phyloP scores from a whole-genome alignment of 1,284 basidiomycete genomes.

The Puccinia hordei region DNA sequence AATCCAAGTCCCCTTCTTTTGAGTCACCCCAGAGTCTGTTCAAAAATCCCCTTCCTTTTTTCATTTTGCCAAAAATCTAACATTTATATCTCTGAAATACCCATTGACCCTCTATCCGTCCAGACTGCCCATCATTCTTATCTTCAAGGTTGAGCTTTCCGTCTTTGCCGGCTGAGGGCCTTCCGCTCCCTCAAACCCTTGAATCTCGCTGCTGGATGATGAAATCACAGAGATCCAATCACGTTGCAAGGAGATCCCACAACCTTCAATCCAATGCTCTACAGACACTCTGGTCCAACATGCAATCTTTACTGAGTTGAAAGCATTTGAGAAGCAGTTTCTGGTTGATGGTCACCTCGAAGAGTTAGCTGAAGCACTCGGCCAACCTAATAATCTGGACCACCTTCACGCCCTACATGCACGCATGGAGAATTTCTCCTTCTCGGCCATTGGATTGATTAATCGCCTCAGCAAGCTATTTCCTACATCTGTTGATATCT shows the following conservation, averaged over 20 bases:
- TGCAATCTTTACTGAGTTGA: slow-evolving; percentile 44
- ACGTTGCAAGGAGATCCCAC: slow-evolving; percentile 24
- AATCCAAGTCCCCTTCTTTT: too few relatives aligned
- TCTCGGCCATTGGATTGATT: slow-evolving; percentile 43
- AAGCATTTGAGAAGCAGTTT: slow-evolving; percentile 45
- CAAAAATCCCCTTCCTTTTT: too few relatives aligned
- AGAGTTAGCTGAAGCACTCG: neutral
- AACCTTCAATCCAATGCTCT: slow-evolving; percentile 35
- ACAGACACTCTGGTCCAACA: slow-evolving; percentile 23
- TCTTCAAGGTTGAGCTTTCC: slow-evolving; percentile 30
- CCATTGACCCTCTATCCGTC: slow-evolving; percentile 49
- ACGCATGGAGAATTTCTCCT: slow-evolving; percentile 37
- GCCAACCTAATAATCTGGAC: neutral
- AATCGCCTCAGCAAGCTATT: slow-evolving; percentile 37
- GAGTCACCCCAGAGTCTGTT: too few relatives aligned
- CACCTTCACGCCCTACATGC: slow-evolving; percentile 15
- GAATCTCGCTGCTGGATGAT: slow-evolving; percentile 20
- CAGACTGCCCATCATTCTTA: slow-evolving; percentile 47
- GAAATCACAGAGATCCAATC: slow-evolving; percentile 9
- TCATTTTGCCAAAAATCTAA: too few relatives aligned
- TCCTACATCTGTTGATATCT: slow-evolving; percentile 34
- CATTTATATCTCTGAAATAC: slow-evolving; percentile 47
- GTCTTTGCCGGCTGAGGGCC: slow-evolving; percentile 14
- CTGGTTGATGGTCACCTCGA: slow-evolving; percentile 27
- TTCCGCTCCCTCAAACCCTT: slow-evolving; percentile 12